A percentile compares a stretch with the other conserved stretches of the same genome.
These are phyloP conservation scores for Phlegmacium glaucopus DNA, from an alignment of 768 basidiomycete species.

Conservation along the genomic window DNA sequence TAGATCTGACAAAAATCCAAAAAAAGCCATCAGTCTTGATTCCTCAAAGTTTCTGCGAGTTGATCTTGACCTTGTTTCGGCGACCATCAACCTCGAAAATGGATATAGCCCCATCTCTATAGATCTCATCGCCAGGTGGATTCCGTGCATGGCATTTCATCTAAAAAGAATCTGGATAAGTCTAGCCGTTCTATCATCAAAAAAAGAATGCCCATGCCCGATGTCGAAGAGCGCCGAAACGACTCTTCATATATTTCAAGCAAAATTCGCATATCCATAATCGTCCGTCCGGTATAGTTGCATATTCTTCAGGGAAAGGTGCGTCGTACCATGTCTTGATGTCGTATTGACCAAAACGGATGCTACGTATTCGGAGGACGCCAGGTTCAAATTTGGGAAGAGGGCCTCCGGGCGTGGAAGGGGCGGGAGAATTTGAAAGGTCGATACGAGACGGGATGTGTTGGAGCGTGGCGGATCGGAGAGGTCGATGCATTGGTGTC, in stretches of 20 bases:
- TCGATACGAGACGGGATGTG: slow-evolving; percentile 30
- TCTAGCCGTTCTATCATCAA: neutral
- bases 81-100: slow-evolving; percentile 98
- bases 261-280: slow-evolving; percentile 99
- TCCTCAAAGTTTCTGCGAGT: slow-evolving; percentile 3
- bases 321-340: slow-evolving; percentile 99
- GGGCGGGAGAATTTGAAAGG: slow-evolving; percentile 36
- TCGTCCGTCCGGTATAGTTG: slow-evolving; percentile 84
- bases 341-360: slow-evolving; percentile 88
- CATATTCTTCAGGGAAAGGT: slow-evolving; percentile 97
- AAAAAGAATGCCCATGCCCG: slow-evolving; percentile 50
- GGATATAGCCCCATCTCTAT: slow-evolving; percentile 82
- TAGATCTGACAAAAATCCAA: slow-evolving; percentile 71
- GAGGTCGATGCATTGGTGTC: slow-evolving; percentile 54
- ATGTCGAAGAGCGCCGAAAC: slow-evolving; percentile 83
- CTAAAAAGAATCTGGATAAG: slow-evolving; percentile 45
- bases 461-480: slow-evolving; percentile 54
- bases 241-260: slow-evolving; percentile 95
- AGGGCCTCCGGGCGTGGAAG: slow-evolving; percentile 38
- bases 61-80: slow-evolving; percentile 77
- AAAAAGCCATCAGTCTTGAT: neutral
- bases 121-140: slow-evolving; percentile 98
- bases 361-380: slow-evolving; percentile 73
- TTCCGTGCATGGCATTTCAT: slow-evolving; percentile 93
- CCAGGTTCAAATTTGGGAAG: slow-evolving; percentile 30